Percentiles rank a stretch among this genome's conserved stretches.
Conservation (phyloP, 169 alveolate species). For the Cryptosporidium viatorum region DNA sequence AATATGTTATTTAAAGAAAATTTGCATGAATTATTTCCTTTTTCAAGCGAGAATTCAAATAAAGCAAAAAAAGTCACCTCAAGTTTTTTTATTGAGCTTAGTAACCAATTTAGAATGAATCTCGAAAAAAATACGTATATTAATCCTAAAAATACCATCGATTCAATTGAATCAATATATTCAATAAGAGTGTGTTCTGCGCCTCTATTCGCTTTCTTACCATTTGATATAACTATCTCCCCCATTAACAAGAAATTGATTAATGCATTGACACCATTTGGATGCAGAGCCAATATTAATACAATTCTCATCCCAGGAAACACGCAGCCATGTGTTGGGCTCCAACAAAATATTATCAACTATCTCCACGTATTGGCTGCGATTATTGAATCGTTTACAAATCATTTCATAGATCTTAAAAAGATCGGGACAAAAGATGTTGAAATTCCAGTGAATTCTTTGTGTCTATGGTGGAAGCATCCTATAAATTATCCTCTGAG, state of each 20-base stretch:
- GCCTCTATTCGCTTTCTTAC: slow-evolving; percentile 55
- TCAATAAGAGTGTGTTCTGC: slow-evolving; percentile 50
- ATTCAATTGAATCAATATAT: slow-evolving; percentile 28
- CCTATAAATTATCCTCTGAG: slow-evolving; percentile 38
- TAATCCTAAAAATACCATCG: slow-evolving; percentile 22
- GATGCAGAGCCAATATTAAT: slow-evolving; percentile 18
- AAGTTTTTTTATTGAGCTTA: slow-evolving; percentile 31
- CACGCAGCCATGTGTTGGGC: slow-evolving; percentile 38
- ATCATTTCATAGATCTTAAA: slow-evolving; percentile 16
- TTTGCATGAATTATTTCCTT: slow-evolving; percentile 9
- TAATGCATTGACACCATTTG: background rate
- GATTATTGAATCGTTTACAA: slow-evolving; percentile 26
- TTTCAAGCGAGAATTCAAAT: background rate
- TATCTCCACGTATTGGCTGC: slow-evolving; percentile 68
- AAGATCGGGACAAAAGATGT: slow-evolving; percentile 5
- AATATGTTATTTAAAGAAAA: slow-evolving; percentile 10
- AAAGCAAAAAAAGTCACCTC: slow-evolving; percentile 20
- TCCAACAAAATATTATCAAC: slow-evolving; percentile 23
- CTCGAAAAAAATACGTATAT: slow-evolving; percentile 34
- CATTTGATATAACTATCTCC: slow-evolving; percentile 31
- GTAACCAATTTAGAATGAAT: slow-evolving; percentile 38
- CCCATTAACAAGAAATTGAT: slow-evolving; percentile 54
- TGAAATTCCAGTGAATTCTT: slow-evolving; percentile 15
- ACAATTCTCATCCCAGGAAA: background rate
- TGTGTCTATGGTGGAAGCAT: slow-evolving; percentile 67